Percentiles rank a stretch among this genome's conserved stretches.
Evolutionary conservation across 192 early-diverging fungal genomes (phyloP).

Genomic region (Coemansia sp.): DNA sequence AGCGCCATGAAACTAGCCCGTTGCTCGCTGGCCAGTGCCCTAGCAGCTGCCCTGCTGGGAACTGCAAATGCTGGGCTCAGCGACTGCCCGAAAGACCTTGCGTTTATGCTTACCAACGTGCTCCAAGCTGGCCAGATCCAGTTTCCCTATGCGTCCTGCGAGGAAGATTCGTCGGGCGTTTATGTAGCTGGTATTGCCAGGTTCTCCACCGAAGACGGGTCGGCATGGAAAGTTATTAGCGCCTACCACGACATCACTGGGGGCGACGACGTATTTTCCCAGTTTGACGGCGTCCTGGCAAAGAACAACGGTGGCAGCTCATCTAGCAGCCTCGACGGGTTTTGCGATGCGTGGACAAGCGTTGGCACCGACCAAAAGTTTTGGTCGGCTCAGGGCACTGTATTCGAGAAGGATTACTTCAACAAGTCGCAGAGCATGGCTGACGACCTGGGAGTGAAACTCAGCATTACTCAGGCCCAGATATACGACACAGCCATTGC

Average conservation of each 20-base stretch:
- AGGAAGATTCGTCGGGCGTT: slow-evolving; percentile 42
- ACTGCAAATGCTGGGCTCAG: slow-evolving; percentile 20
- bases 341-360: slow-evolving; percentile 36
- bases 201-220: slow-evolving; percentile 45
- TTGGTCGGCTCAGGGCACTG: slow-evolving; percentile 8
- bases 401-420: slow-evolving; percentile 10
- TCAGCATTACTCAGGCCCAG: slow-evolving; percentile 32
- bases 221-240: slow-evolving; percentile 22
- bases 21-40: not conserved
- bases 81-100: slow-evolving; percentile 43
- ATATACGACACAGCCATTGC: slow-evolving; percentile 54
- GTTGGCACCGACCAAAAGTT: slow-evolving; percentile 2
- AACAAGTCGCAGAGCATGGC: slow-evolving; percentile 10
- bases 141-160: slow-evolving; percentile 44
- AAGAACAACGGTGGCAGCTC: slow-evolving; percentile 7
- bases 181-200: slow-evolving; percentile 53
- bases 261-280: slow-evolving; percentile 34
- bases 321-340: slow-evolving; percentile 25
- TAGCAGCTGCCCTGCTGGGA: slow-evolving; percentile 2
- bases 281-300: slow-evolving; percentile 16
- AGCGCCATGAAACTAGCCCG: not conserved
- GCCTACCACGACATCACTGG: slow-evolving; percentile 15
- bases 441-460: slow-evolving; percentile 22
- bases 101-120: slow-evolving; percentile 51
- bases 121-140: slow-evolving; percentile 37